Evolutionary conservation across 192 early-diverging fungal species (phyloP), one percentile per base, ranked within the genome.

Genomic region (Umbelopsis ramanniana): DNA sequence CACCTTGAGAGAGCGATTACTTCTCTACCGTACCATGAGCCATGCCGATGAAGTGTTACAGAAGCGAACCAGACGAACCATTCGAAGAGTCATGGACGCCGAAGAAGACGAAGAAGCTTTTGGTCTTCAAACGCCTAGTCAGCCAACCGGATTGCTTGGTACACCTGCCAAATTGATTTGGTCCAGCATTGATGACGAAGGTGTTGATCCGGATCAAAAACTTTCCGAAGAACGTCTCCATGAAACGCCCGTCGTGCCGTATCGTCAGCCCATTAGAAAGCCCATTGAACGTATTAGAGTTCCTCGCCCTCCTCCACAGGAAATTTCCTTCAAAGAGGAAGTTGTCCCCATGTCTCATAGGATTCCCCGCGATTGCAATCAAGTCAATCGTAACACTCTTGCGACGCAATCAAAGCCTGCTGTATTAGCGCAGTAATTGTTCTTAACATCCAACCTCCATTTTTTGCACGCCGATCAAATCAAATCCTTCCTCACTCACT

Each of bases 11-110:
- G 77, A 79, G 68, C 60, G 77, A 63, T 38, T 79, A 12, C 68
- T 79, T 21, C 69, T 79, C 3, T 79, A 70, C 50, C 66, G 74
- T 21, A 79, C 77, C 37, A 74, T 79, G 40, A 63, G 38, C 40
- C 66, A 72, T 19, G 77, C 77, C 9, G 77, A 79, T 57, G 69
- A 73, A 15, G 23, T 79, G 0, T 57, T 79, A 1, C 55, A 79
- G 21, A 74, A 79, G 17, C 72, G 73, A 23, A 72, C 66, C 22
- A 22, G 26, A 12, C 69, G 77, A 5, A 43, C 52, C 2, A 74
- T 71, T 55, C 73, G 77, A 14, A 69, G 73, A 33, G 73, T 74
- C 15, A 47, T 79, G 52, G 52, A 50, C 12, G 40, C 67, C 14
- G 77, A 79, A 67, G 69, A 71, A 33, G 66, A 71, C 52, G 81